Base-by-base conservation (phyloP, 192 early-diverging fungal genomes). In the Hyaloraphidium curvatum region DNA sequence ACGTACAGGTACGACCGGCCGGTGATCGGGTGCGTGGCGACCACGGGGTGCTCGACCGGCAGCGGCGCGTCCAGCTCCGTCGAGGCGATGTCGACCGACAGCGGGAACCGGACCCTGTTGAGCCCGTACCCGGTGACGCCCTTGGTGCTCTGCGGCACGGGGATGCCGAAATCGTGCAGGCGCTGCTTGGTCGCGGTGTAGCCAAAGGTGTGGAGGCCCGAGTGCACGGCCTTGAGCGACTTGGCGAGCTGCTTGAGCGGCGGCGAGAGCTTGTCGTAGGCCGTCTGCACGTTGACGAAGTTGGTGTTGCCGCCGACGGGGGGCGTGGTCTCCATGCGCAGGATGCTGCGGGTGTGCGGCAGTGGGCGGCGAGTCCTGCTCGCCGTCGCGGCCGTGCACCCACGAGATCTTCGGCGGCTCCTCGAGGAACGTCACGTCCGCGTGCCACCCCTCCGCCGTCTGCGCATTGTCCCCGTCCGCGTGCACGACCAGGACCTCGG, bases 11-110 rank as follows among this genome's bases (percentile, higher is more conserved):
- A 64, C 54, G 79, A 81, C 72, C 73, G 71, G 11, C 76, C 74
- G 1, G 80, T 82, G 37, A 79, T 69, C 19, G 80, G 80, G 51
- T 82, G 78, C 3, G 77, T 80, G 28, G 78, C 67, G 28, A 82
- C 54, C 11, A 66, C 51, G 19, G 71, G 71, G 23, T 71, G 66
- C n/a, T n/a, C n/a, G n/a, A n/a, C n/a, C n/a, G n/a, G n/a, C n/a
- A n/a, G n/a, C n/a, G n/a, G n/a, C n/a, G n/a, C n/a, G n/a, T n/a
- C n/a, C n/a, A n/a, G n/a, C n/a, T n/a, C n/a, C n/a, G n/a, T n/a
- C n/a, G n/a, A n/a, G n/a, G n/a, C n/a, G n/a, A n/a, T n/a, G n/a
- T n/a, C n/a, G n/a, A n/a, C n/a, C n/a, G n/a, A n/a, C n/a, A n/a
- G n/a, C n/a, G n/a, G n/a, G n/a, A n/a, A n/a, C n/a, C n/a, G n/a